These are phyloP conservation scores for Breynia disticha DNA, from an alignment of 441 rosid species.

Conservation along the genomic window DNA sequence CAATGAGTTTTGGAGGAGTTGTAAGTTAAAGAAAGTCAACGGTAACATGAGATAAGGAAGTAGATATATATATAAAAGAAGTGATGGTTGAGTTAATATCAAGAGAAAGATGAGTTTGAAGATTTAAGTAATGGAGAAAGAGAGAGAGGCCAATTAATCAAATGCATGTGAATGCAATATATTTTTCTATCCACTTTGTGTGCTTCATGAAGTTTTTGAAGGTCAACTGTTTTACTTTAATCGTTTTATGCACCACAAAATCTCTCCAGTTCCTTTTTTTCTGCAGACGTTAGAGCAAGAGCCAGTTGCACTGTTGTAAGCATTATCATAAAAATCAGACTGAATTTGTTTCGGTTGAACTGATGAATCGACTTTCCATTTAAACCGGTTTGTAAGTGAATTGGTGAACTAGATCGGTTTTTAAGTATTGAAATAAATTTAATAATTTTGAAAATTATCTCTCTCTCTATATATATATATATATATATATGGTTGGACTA, in stretches of 20 bases:
- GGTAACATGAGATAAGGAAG: slow-evolving; percentile 6
- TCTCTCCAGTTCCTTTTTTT: no score
- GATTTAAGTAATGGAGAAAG: slow-evolving; percentile 7
- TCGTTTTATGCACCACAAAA: not conserved
- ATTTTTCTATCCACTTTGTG: not conserved
- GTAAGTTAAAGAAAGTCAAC: slow-evolving; percentile 46
- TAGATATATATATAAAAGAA: slow-evolving; percentile 7
- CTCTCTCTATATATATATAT: no score
- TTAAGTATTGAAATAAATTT: no score
- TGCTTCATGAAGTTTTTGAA: slow-evolving; percentile 1
- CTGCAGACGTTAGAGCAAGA: no score
- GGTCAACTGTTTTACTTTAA: slow-evolving; percentile 10
- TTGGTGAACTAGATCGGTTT: no score
- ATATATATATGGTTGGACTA: no score
- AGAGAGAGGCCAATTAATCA: not conserved
- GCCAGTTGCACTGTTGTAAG: no score
- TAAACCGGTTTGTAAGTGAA: no score
- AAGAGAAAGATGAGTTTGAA: slow-evolving; percentile 14
- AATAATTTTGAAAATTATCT: no score
- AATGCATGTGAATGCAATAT: slow-evolving; percentile 14
- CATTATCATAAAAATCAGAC: no score
- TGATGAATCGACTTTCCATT: no score
- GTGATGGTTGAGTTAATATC: slow-evolving; percentile 16
- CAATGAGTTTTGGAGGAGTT: slow-evolving; percentile 13
- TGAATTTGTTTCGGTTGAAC: no score